Evolutionary conservation across 169 alveolate species (phyloP), one percentile per base, ranked within the genome.

Genomic region (Cyclospora cayetanensis): DNA sequence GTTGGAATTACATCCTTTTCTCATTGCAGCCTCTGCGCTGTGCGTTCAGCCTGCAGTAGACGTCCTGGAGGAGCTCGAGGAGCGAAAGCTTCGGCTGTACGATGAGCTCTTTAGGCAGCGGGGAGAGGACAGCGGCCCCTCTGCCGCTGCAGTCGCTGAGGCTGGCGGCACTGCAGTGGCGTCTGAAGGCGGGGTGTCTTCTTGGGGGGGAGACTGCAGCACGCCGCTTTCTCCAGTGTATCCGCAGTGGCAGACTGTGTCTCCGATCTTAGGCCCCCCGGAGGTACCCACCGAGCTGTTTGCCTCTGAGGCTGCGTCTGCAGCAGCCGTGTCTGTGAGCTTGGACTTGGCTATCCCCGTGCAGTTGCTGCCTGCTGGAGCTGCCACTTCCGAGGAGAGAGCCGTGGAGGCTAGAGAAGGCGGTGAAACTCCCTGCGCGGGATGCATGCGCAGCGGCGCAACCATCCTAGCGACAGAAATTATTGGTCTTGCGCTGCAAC

Each of bases 381-480:
- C 39, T 46, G 31, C 53, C 2, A 20, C 4, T 18, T 25, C 66
- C n/a, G 68, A 46, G 68, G 84, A 72, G 60, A 72, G 63, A 72
- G 84, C 82, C 31, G n/a, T n/a, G n/a, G n/a, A n/a, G n/a, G n/a
- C n/a, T n/a, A n/a, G n/a, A n/a, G 60, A 2, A n/a, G 42, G 42
- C 42, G 37, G 31, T 35, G 18, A 2, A 41, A 12, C 42, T 4
- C 79, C 35, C 1, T 65, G 80, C 29, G 43, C 68, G n/a, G 80
- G 46, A 50, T 55, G 55, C 42, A 77, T 74, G 52, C 92, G 92
- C 37, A 79, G 93, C 77, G 88, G 91, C 55, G n/a, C 79, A 60
- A 12, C 41, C 22, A 37, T 50, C 3, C 43, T 90, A 1, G 42
- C 63, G 12, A 42, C 66, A 0, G 93, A 82, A 34, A 3, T 90